Base-by-base conservation (phyloP, 2,329 filamentous ascomycete genomes). In the Trichophyton benhamiae region DNA sequence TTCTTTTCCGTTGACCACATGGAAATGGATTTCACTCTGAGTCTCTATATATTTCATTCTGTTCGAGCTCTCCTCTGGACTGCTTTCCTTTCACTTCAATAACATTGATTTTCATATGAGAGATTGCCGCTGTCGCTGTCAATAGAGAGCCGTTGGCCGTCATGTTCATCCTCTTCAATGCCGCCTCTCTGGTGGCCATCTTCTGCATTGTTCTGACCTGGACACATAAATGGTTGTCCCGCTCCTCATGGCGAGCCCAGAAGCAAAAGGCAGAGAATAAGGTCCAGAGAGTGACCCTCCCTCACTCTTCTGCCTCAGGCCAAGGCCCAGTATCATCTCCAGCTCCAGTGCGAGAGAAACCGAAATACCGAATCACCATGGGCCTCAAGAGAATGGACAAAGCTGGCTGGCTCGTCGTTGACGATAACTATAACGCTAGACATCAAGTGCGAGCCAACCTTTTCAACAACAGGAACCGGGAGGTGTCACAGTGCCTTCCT, bases 331-430 rank as follows among this genome's bases (percentile, higher is more conserved):
- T 30, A n/a, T 30, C 27, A 55, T n/a, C 30, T 36, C 25, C 25
- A 55, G 27, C 13, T 36, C 52, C 52, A 55, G 52, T 55, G 27
- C 52, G 52, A 36, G 52, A 55, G 20, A 58, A 58, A 27, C 57
- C 36, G 36, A 68, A 71, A 63, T 75, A 76, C 57, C 71, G 73
- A 33, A 75, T 78, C 53, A 76, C 77, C 64, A 79, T 80, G 74
- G 77, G 78, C 15, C 70, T 82, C 15, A 74, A 72, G 60, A 77
- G 74, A 61, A 69, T 79, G n/a, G 76, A 78, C 42, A 65, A 68
- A 22, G 66, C 70, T 20, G 77, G 79, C 61, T 82, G 79, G 80
- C 72, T 82, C 11, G 76, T 72, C 0, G 67, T 82, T 57, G 78
- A 81, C 64, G 72, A 74, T 11, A 72, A 74, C 30, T 80, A 80